Base-by-base conservation (phyloP, 345 rosid genomes). In the Trapa incisa region DNA sequence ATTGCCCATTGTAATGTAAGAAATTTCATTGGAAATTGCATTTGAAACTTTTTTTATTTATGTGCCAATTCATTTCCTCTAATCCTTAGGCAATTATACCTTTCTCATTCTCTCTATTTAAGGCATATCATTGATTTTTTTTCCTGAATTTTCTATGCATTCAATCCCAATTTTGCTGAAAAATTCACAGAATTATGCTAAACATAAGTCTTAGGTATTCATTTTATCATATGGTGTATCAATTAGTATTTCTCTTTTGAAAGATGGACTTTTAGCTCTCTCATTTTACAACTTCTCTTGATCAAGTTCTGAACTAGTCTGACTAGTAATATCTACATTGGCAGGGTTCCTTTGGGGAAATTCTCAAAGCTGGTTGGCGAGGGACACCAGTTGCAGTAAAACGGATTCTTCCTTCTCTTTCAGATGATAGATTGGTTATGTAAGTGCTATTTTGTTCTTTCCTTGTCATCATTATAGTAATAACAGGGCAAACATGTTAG, bases 281-380 rank as follows among this genome's bases (percentile, higher is more conserved):
- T 11, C 17, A 6, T 33, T n/a, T 16, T 47, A 7, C 8, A n/a
- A 29, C 32, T 47, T 48, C 50, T 29, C 69, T 36, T 50, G 32
- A 32, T 32, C 54, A 52, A 54, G n/a, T 16, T 16, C 43, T 58
- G 41, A 62, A 37, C 17, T 10, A 33, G 43, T 35, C 65, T 68
- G 17, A 47, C 37, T 58, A 11, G 9, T 60, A 43, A 62, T 62
- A 48, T 14, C 65, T 63, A 58, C 74, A 52, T 64, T 74, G 64
- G 57, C 74, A 91, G 97, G 99, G 99, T 22, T 94, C 99, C 47
- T 94, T 94, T 80, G 99, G 99, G 70, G 99, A 94, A 84, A 94
- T 94, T 80, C 82, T 86, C 73, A 94, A 82, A 80, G 97, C 97
- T 48, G 71, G 60, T 75, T 94, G 99, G 99, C 92, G 97, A 75